A percentile compares a stretch with the other conserved stretches of the same genome.
phyloP scores from a whole-genome alignment of 2,329 filamentous ascomycete genomes.

The Seiridium unicorne region DNA sequence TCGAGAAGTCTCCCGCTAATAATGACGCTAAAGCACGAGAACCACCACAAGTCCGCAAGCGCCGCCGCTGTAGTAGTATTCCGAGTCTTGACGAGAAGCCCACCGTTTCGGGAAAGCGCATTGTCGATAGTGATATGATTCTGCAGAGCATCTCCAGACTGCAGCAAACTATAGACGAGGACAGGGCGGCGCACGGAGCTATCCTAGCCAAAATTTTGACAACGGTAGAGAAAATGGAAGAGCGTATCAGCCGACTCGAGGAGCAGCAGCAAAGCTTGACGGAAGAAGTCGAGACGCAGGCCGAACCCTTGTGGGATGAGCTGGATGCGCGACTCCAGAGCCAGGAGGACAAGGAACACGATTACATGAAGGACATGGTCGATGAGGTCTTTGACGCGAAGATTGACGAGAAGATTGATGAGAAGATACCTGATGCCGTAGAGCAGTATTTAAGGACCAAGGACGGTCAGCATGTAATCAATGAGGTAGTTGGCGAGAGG shows the following conservation, averaged over 20 bases:
- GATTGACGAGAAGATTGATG: not conserved
- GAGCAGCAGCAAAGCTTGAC: not conserved
- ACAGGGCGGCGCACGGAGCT: not conserved
- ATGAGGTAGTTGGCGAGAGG: not conserved
- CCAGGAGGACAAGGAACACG: conserved; percentile 3
- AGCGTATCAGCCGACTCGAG: not conserved
- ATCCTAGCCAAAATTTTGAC: conserved; percentile 1
- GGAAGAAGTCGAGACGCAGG: not conserved
- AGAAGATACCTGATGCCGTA: conserved; percentile 2
- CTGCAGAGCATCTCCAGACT: not conserved
- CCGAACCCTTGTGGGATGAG: conserved; percentile 9
- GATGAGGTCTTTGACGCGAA: conserved; percentile 2
- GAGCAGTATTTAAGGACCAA: not conserved
- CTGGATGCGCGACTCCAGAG: conserved; percentile 2
- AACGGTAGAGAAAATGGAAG: conserved; percentile 5
- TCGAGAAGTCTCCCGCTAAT: not conserved
- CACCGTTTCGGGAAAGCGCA: not conserved
- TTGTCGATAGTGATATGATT: no score
- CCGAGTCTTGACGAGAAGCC: not conserved
- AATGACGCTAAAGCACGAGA: not conserved
- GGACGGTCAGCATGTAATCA: not conserved
- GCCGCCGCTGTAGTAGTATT: not conserved
- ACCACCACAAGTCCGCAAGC: not conserved
- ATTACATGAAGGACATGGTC: conserved; percentile 4
- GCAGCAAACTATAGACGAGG: not conserved